Evolutionary conservation across 2,329 filamentous ascomycete species (phyloP).

Genomic region (Stagonosporopsis cucurbitacearum): DNA sequence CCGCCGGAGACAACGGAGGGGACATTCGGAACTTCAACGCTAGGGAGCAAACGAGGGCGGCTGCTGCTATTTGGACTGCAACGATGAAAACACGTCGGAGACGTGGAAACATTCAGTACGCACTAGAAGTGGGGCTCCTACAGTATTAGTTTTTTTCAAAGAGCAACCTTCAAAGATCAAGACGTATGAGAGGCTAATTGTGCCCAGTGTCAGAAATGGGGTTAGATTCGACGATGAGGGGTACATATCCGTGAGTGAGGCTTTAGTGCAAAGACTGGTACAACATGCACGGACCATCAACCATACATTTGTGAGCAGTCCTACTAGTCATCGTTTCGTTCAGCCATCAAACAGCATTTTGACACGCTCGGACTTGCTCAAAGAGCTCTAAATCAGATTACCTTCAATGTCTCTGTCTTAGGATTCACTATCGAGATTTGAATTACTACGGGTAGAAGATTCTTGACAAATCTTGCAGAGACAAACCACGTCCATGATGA

Average conservation of each 20-base stretch:
- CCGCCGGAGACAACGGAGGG: slow-evolving; percentile 17
- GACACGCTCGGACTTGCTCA: too few species aligned
- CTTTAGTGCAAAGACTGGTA: neutral
- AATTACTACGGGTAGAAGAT: too few species aligned
- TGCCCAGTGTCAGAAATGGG: neutral
- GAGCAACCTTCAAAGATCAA: neutral
- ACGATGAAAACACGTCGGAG: neutral
- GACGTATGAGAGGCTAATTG: neutral
- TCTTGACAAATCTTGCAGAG: too few species aligned
- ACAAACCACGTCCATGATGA: too few species aligned
- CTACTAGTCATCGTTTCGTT: too few species aligned
- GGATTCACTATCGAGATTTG: too few species aligned
- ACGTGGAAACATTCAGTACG: slow-evolving; percentile 10
- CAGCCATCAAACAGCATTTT: too few species aligned
- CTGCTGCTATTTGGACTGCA: neutral
- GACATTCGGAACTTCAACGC: slow-evolving; percentile 47
- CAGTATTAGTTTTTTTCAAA: neutral
- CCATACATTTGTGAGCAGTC: too few species aligned
- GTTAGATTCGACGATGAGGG: neutral
- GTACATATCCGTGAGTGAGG: neutral
- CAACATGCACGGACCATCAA: neutral
- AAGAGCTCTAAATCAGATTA: neutral
- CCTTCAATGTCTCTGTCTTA: too few species aligned
- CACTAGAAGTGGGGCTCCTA: neutral
- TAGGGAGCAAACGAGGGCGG: neutral